A percentile compares a stretch with the other conserved stretches of the same genome.
Conservation (phyloP, 306 rosid genomes). For the Vachellia collinsii region DNA sequence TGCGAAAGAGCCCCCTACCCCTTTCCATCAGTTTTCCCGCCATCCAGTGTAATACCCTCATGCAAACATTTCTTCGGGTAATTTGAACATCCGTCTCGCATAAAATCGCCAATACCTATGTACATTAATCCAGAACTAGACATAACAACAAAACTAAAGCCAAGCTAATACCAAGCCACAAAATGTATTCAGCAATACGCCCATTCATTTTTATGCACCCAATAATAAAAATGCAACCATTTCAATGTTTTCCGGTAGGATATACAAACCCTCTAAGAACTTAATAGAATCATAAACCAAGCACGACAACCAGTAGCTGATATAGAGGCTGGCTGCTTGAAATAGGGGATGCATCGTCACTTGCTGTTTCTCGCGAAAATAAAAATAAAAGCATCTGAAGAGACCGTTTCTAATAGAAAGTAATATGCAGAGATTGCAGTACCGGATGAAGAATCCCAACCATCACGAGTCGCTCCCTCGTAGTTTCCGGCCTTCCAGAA, state of each 20-base stretch:
- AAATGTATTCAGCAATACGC: not conserved
- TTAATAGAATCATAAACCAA: not conserved
- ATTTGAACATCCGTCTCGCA: not conserved
- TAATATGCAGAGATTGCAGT: not conserved
- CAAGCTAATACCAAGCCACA: not conserved
- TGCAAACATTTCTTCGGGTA: not conserved
- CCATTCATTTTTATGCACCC: not conserved
- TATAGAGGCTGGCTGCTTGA: not conserved
- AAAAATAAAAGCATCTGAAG: not conserved
- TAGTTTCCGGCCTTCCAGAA: constrained; percentile 99
- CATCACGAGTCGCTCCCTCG: constrained; percentile 51
- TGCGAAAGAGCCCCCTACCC: not conserved
- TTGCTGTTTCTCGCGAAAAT: not conserved
- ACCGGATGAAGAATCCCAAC: constrained; percentile 63
- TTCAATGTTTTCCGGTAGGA: not conserved
- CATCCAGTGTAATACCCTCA: not conserved
- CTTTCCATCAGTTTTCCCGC: not conserved
- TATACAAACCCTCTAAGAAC: not conserved
- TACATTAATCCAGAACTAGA: not conserved
- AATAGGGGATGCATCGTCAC: not conserved
- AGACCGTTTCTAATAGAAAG: not conserved
- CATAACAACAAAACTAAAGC: not conserved
- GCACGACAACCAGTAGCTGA: not conserved
- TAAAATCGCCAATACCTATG: constrained; percentile 1
- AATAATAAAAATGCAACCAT: not conserved